A percentile compares a stretch with the other conserved stretches of the same genome.
These are phyloP conservation scores for Dacryopinax spathularia DNA, from an alignment of 768 basidiomycete genomes.

Conservation along the genomic window DNA sequence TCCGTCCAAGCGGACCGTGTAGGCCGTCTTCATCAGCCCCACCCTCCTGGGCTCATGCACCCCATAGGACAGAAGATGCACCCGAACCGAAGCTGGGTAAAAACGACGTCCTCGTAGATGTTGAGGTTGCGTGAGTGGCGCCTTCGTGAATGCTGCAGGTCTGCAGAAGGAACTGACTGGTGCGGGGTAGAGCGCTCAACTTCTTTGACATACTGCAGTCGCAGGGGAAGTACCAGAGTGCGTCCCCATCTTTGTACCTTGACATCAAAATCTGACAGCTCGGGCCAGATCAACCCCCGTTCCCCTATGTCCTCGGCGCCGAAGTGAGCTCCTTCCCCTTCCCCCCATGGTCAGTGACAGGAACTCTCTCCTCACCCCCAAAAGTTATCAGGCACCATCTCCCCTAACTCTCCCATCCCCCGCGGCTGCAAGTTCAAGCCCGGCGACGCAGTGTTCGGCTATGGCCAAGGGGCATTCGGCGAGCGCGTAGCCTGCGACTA, in stretches of 20 bases:
- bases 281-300: not conserved
- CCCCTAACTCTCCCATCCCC: slow-evolving; percentile 58
- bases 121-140: slow-evolving; percentile 40
- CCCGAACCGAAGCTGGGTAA: slow-evolving; percentile 42
- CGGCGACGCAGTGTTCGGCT: slow-evolving; percentile 83
- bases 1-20: slow-evolving; percentile 46
- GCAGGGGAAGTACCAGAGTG: slow-evolving; percentile 74
- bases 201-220: slow-evolving; percentile 75
- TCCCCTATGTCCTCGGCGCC: slow-evolving; percentile 41
- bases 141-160: not conserved
- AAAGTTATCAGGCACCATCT: slow-evolving; percentile 68
- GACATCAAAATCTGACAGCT: not conserved
- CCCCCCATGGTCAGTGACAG: not conserved
- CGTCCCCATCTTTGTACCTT: not conserved
- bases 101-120: slow-evolving; percentile 55
- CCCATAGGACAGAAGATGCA: slow-evolving; percentile 28
- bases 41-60: not conserved
- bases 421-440: slow-evolving; percentile 58
- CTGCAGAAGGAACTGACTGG: not conserved
- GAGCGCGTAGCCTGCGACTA: slow-evolving; percentile 53
- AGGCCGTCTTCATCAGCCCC: slow-evolving; percentile 4
- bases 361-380: not conserved
- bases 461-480: slow-evolving; percentile 61
- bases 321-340: slow-evolving; percentile 19
- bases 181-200: slow-evolving; percentile 38